These are phyloP conservation scores for Leccinum barrowsii DNA, from an alignment of 768 basidiomycete species.

Conservation along the genomic window DNA sequence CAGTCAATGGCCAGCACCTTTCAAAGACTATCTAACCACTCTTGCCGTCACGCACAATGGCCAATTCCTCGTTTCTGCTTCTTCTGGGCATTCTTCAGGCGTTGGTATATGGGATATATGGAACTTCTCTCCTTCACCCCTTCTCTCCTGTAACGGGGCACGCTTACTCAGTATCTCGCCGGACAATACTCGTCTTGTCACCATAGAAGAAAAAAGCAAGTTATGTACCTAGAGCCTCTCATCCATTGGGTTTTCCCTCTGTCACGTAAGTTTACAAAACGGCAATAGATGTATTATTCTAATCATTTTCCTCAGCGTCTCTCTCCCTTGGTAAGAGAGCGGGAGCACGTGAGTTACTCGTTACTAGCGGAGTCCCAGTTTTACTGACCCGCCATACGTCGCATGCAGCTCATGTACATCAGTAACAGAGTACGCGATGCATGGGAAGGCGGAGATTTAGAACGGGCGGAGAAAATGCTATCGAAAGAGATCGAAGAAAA, in stretches of 20 bases:
- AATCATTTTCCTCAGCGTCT: constrained; percentile 4
- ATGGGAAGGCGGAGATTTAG: constrained; percentile 10
- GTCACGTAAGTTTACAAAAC: constrained; percentile 1
- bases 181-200: constrained; percentile 2
- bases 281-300: neutral
- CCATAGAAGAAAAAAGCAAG: neutral
- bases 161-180: neutral
- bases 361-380: neutral
- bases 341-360: constrained; percentile 5
- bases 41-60: constrained; percentile 1
- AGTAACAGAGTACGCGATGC: neutral
- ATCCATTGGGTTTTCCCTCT: neutral
- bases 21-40: constrained; percentile 4
- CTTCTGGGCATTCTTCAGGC: neutral
- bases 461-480: constrained; percentile 4
- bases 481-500: constrained; percentile 9
- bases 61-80: constrained; percentile 12
- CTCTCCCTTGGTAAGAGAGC: neutral
- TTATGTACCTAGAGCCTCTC: constrained; percentile 1
- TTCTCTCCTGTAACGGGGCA: neutral
- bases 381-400: neutral
- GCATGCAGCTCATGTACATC: constrained; percentile 13
- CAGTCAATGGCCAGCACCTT: neutral
- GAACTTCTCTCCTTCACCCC: neutral
- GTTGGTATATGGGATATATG: constrained; percentile 15